phyloP scores from a whole-genome alignment of 768 basidiomycete species.

The Agaricus blazei region DNA sequence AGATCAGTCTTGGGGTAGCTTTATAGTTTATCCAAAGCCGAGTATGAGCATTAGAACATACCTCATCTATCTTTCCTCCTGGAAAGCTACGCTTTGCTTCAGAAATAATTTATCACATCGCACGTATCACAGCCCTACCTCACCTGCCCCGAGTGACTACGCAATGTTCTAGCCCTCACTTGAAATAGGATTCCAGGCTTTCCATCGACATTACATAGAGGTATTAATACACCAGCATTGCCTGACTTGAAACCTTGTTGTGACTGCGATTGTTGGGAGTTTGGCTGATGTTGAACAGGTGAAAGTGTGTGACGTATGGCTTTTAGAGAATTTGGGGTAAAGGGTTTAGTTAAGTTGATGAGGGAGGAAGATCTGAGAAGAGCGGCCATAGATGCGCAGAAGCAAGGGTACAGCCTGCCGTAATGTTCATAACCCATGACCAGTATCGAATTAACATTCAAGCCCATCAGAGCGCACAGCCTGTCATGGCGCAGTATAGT shows the following conservation, averaged over 20 bases:
- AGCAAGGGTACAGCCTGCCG: neutral
- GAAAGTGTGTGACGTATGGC: conserved; percentile 22
- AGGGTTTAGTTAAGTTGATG: conserved; percentile 31
- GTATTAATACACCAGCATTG: conserved; percentile 71
- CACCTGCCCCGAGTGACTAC: conserved; percentile 78
- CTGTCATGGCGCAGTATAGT: no score
- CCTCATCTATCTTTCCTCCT: conserved; percentile 66
- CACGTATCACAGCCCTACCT: conserved; percentile 40
- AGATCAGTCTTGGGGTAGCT: conserved; percentile 38
- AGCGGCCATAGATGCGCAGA: conserved; percentile 11
- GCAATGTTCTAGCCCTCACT: conserved; percentile 57
- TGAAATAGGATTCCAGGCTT: conserved; percentile 68
- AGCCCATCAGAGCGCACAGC: no score
- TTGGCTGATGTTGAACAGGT: conserved; percentile 4
- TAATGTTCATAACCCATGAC: no score
- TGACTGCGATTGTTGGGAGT: conserved; percentile 2
- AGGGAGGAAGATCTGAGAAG: conserved; percentile 16
- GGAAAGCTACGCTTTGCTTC: conserved; percentile 50
- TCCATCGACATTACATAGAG: conserved; percentile 68
- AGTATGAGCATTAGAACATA: conserved; percentile 20
- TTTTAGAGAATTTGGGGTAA: conserved; percentile 31
- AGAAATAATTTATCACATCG: neutral
- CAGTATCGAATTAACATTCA: no score
- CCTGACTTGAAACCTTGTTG: conserved; percentile 17
- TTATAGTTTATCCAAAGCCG: conserved; percentile 1